phyloP scores from a whole-genome alignment of 2,329 filamentous ascomycete species.

The Salinomyces thailandicus region DNA sequence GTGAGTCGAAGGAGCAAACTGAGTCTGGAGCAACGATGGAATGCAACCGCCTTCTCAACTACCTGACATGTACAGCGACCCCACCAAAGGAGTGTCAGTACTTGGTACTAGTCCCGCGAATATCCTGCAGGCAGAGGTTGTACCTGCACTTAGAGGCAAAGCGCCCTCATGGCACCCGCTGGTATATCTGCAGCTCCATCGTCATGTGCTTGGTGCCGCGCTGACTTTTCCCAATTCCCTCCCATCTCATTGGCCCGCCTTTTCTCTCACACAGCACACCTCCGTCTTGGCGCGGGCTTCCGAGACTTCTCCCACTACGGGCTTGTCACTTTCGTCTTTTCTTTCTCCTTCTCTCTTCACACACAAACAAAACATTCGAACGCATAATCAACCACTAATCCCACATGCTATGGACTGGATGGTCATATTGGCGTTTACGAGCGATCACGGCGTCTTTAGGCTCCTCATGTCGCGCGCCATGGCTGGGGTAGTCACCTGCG shows the following conservation, averaged over 20 bases:
- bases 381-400: slow-evolving; percentile 23
- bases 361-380: slow-evolving; percentile 16
- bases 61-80: too few relatives aligned
- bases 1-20: too few relatives aligned
- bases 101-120: too few relatives aligned
- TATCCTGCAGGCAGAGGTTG: too few relatives aligned
- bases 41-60: too few relatives aligned
- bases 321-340: neutral
- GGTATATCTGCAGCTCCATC: too few relatives aligned
- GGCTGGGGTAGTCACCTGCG: slow-evolving; percentile 18
- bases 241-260: neutral
- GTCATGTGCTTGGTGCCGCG: too few relatives aligned
- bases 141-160: too few relatives aligned
- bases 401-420: slow-evolving; percentile 15
- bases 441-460: slow-evolving; percentile 17
- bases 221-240: too few relatives aligned
- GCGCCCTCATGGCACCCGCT: too few relatives aligned
- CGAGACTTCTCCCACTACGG: neutral
- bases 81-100: too few relatives aligned
- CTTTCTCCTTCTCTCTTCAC: slow-evolving; percentile 12
- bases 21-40: too few relatives aligned
- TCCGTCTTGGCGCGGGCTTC: neutral
- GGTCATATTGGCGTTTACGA: slow-evolving; percentile 24
- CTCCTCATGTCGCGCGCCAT: slow-evolving; percentile 11
- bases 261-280: neutral